Evolutionary conservation across 2,329 filamentous ascomycete genomes (phyloP).

Genomic region (Piedraia hortae): DNA sequence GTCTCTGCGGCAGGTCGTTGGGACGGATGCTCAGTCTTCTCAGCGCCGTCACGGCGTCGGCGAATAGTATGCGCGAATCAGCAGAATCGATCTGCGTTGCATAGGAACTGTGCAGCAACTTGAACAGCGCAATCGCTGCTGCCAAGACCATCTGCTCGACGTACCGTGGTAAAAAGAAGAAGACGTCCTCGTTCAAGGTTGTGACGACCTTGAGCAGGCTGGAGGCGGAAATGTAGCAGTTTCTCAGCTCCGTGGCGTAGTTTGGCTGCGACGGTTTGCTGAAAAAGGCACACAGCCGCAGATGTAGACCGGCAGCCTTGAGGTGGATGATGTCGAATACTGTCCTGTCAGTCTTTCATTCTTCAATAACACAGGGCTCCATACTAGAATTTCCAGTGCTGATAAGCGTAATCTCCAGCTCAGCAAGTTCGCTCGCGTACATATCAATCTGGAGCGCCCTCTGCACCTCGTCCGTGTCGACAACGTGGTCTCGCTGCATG

Average conservation of each 20-base stretch:
- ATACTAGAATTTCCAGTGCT: slow-evolving; percentile 10
- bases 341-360: slow-evolving; percentile 20
- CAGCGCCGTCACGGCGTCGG: slow-evolving; percentile 41
- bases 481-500: slow-evolving; percentile 44
- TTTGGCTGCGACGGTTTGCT: slow-evolving; percentile 44
- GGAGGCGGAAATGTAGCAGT: slow-evolving; percentile 44
- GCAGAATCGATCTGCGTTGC: slow-evolving; percentile 42
- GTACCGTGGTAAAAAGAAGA: slow-evolving; percentile 42
- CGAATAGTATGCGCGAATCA: slow-evolving; percentile 39
- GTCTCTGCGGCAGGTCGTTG: slow-evolving; percentile 53
- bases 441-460: slow-evolving; percentile 13
- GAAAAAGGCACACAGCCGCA: slow-evolving; percentile 56
- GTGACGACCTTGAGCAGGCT: slow-evolving; percentile 45
- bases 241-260: slow-evolving; percentile 48
- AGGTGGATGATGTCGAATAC: slow-evolving; percentile 32
- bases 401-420: slow-evolving; percentile 13
- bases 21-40: slow-evolving; percentile 45
- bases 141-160: slow-evolving; percentile 70
- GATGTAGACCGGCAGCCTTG: slow-evolving; percentile 44
- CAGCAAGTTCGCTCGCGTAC: slow-evolving; percentile 13
- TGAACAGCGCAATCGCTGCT: slow-evolving; percentile 48
- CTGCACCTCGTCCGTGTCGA: slow-evolving; percentile 16
- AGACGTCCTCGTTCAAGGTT: slow-evolving; percentile 25
- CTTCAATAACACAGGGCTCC: slow-evolving; percentile 2
- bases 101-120: slow-evolving; percentile 51